These are phyloP conservation scores for Yarrowia galli DNA, from an alignment of 1,139 yeast genomes.

Conservation along the genomic window DNA sequence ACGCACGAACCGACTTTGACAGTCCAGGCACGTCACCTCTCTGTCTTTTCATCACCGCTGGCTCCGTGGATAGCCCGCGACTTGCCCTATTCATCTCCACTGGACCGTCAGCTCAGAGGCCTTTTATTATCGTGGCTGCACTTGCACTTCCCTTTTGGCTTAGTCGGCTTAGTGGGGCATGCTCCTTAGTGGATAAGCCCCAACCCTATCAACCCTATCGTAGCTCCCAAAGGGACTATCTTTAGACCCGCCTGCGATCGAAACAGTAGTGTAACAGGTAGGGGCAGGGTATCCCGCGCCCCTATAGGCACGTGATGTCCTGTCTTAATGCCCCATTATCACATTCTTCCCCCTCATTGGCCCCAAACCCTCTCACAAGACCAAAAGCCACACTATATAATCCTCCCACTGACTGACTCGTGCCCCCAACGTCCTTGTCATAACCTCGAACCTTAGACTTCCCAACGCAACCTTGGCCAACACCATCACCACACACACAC, in stretches of 20 bases:
- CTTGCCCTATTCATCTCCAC: too few species aligned
- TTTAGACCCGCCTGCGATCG: slow-evolving; percentile 32
- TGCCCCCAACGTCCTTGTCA: slow-evolving; percentile 27
- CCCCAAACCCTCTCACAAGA: not conserved
- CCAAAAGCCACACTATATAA: slow-evolving; percentile 1
- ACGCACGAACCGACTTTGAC: not conserved
- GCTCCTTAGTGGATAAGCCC: slow-evolving; percentile 18
- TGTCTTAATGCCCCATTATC: not conserved
- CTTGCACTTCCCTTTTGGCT: slow-evolving; percentile 33
- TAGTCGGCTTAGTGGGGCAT: slow-evolving; percentile 13
- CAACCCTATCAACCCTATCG: slow-evolving; percentile 24
- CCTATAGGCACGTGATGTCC: too few species aligned
- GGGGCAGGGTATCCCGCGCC: too few species aligned
- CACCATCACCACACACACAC: slow-evolving; percentile 23
- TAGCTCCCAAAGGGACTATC: slow-evolving; percentile 18
- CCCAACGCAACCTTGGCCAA: slow-evolving; percentile 37
- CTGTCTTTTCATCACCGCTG: not conserved
- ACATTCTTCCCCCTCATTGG: not conserved
- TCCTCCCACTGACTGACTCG: not conserved
- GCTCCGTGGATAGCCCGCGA: not conserved
- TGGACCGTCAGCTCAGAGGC: not conserved
- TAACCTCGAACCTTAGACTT: slow-evolving; percentile 29
- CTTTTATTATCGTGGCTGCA: slow-evolving; percentile 17
- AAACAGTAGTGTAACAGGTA: not conserved
- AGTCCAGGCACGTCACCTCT: too few species aligned